Conservation (phyloP, 192 early-diverging fungal species). For the Coemansia asiatica region DNA sequence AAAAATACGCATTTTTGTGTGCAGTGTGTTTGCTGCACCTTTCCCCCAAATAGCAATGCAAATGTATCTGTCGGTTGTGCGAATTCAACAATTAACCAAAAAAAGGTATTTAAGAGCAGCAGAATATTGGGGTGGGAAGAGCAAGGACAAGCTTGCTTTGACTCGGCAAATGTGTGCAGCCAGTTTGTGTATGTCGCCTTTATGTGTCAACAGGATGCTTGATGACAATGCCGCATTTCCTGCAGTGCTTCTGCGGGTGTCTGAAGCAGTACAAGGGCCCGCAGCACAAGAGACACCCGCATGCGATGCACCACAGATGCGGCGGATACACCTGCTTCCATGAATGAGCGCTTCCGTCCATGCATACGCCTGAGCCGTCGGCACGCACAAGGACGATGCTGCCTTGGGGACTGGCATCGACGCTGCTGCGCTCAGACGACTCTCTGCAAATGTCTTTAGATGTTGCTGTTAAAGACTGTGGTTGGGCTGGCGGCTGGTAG, state of each 20-base stretch:
- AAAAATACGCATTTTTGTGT: neutral
- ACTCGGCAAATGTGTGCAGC: neutral
- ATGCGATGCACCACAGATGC: constrained; percentile 19
- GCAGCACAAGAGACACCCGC: constrained; percentile 27
- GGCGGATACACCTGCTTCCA: constrained; percentile 29
- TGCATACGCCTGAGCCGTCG: constrained; percentile 37
- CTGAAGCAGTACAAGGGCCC: constrained; percentile 33
- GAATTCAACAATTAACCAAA: too few species aligned
- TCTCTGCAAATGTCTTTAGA: neutral
- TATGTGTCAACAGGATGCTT: constrained; percentile 12
- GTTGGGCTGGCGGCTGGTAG: neutral
- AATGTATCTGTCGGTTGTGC: neutral
- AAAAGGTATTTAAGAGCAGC: too few species aligned
- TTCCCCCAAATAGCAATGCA: neutral
- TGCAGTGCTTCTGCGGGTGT: constrained; percentile 27
- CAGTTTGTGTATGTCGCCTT: neutral
- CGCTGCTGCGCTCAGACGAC: constrained; percentile 4
- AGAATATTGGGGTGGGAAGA: too few species aligned
- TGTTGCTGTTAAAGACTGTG: neutral
- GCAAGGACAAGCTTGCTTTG: neutral
- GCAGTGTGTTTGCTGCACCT: neutral
- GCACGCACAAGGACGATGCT: constrained; percentile 33
- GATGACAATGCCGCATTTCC: constrained; percentile 29
- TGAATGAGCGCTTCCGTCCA: constrained; percentile 17
- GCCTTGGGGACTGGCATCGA: neutral